Evolutionary conservation across 306 rosid genomes (phyloP).

Genomic region (Ammopiptanthus mongolicus): DNA sequence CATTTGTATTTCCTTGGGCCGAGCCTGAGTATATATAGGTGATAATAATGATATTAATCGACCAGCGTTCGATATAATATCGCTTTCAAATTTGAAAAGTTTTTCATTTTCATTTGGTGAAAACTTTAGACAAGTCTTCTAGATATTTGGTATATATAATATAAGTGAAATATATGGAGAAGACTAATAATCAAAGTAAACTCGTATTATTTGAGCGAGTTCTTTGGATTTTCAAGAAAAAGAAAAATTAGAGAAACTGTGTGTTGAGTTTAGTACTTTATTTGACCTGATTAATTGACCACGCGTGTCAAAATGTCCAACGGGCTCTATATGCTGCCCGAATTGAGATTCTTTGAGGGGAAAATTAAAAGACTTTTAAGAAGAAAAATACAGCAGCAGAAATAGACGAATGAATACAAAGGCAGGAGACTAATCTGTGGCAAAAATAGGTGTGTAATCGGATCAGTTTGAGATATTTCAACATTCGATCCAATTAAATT

Average conservation of each 20-base stretch:
- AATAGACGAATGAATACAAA: no score
- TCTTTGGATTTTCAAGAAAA: background rate
- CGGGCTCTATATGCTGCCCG: background rate
- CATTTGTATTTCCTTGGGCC: no score
- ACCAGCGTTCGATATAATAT: background rate
- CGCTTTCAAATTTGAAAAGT: conserved; percentile 2
- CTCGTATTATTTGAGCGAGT: background rate
- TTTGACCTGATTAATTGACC: conserved; percentile 18
- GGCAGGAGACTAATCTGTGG: no score
- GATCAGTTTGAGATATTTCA: no score
- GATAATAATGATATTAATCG: background rate
- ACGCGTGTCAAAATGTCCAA: background rate
- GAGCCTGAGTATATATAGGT: no score
- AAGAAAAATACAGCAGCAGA: no score
- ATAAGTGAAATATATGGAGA: background rate
- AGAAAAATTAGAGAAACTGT: background rate
- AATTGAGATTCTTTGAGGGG: no score
- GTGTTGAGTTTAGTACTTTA: background rate
- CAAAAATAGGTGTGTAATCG: no score
- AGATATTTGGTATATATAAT: background rate
- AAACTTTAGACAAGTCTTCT: background rate
- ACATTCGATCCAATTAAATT: no score
- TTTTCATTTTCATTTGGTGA: background rate
- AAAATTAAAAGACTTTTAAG: no score
- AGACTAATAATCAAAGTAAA: conserved; percentile 22